phyloP scores from a whole-genome alignment of 805 yeast genomes.

The Suhomyces pyralidae region DNA sequence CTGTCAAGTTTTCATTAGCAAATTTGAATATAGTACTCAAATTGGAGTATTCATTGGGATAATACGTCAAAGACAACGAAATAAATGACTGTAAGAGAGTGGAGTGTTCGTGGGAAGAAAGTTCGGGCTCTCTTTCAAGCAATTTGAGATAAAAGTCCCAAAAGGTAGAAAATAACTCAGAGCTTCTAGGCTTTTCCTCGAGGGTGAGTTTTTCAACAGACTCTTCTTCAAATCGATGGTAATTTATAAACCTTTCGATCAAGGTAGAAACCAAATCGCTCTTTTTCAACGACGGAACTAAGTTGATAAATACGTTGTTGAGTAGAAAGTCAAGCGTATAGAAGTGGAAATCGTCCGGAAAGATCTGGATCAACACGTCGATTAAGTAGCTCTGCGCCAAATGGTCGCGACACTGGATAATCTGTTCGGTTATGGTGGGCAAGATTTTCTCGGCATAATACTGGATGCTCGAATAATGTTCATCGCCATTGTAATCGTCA shows the following conservation, averaged over 20 bases:
- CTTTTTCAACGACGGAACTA: slow-evolving; percentile 70
- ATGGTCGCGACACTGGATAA: slow-evolving; percentile 86
- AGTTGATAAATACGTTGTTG: slow-evolving; percentile 54
- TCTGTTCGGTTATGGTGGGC: slow-evolving; percentile 83
- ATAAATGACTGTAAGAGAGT: slow-evolving; percentile 64
- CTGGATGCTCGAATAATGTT: slow-evolving; percentile 23
- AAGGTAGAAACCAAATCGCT: slow-evolving; percentile 65
- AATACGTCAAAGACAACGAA: slow-evolving; percentile 61
- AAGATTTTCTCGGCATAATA: slow-evolving; percentile 53
- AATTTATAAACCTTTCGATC: slow-evolving; percentile 66
- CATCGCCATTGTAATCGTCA: slow-evolving; percentile 52
- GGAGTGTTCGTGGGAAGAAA: slow-evolving; percentile 65
- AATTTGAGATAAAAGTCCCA: slow-evolving; percentile 62
- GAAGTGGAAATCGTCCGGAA: slow-evolving; percentile 89
- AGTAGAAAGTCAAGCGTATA: slow-evolving; percentile 67
- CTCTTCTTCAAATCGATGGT: slow-evolving; percentile 27
- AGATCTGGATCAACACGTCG: slow-evolving; percentile 90
- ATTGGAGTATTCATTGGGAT: slow-evolving; percentile 58
- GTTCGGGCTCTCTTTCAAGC: slow-evolving; percentile 55
- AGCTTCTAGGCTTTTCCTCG: background rate
- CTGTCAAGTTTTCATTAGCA: slow-evolving; percentile 42
- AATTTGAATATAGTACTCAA: slow-evolving; percentile 60
- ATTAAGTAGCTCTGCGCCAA: slow-evolving; percentile 89
- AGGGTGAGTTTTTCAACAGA: slow-evolving; percentile 21
- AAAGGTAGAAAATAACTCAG: slow-evolving; percentile 55